Conservation (phyloP, 1,284 basidiomycete species). For the Melampsora larici-populina region DNA sequence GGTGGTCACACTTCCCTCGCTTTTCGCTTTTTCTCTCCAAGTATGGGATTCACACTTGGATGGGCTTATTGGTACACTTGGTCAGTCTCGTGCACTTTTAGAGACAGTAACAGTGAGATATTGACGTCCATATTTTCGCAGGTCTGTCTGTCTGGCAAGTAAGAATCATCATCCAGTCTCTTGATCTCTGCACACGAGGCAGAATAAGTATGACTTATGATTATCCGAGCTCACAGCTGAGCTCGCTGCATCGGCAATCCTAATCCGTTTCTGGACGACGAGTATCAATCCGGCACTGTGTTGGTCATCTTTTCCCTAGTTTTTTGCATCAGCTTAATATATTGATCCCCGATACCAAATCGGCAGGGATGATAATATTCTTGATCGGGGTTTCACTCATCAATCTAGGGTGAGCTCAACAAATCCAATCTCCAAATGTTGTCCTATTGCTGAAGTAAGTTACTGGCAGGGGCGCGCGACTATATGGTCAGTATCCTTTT, state of each 20-base stretch:
- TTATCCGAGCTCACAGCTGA: background rate
- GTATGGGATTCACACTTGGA: conserved; percentile 45
- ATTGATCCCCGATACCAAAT: background rate
- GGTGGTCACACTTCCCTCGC: conserved; percentile 41
- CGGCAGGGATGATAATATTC: conserved; percentile 11
- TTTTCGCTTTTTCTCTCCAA: conserved; percentile 44
- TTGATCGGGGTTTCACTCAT: background rate
- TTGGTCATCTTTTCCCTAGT: background rate
- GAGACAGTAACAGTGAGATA: background rate
- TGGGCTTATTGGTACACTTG: conserved; percentile 45
- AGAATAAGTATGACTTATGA: background rate
- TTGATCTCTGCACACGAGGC: no score
- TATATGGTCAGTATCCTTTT: conserved; percentile 26
- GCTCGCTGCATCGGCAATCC: background rate
- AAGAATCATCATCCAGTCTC: background rate
- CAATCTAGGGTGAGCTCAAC: background rate
- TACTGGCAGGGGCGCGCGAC: conserved; percentile 20
- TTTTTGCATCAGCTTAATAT: background rate
- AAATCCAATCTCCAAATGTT: background rate
- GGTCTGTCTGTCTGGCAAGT: conserved; percentile 4
- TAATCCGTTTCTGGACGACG: background rate
- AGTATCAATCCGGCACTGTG: conserved; percentile 4
- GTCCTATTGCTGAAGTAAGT: background rate
- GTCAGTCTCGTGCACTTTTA: background rate
- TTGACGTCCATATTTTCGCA: background rate